Base-by-base conservation (phyloP, 148 eudicot species). In the Bassia scoparia region DNA sequence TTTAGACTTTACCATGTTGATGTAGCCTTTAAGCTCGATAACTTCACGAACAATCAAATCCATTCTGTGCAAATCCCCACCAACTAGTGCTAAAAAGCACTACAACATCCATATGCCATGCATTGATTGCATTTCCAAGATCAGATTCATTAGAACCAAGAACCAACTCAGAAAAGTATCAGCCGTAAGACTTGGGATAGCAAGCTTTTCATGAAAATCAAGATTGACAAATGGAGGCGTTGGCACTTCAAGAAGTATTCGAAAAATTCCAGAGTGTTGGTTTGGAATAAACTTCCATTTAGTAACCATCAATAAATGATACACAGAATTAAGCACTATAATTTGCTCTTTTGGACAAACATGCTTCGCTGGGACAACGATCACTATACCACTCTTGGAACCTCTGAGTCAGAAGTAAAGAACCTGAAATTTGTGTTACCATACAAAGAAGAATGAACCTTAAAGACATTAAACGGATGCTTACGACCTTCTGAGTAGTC, bases 61-160 rank as follows among this genome's bases (percentile, higher is more conserved):
- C 90, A 85, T 90, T 80, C 97, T 87, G 75, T 87, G 97, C 81
- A 79, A 90, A 89, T 58, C 95, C 98, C 81, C 98, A 93, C 95
- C 95, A 93, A 62, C 81, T 83, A 76, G 78, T 85, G 85, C 89
- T 87, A 76, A 93, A 89, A 77, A 93, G 89, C 72, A 93, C 98
- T 79, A 90, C 53, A 14, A 87, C 88, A 63, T 90, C 93, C 76
- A 81, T 87, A 74, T 86, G 82, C 82, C 81, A 84, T 41, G 84
- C 76, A 76, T 79, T 64, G 34, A 76, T 78, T 63, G 77, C 60
- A 80, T 77, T 76, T 72, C 72, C 66, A 56, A 61, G 68, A 85
- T 79, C 80, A 49, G 83, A 80, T 43, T 82, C 78, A 59, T 76
- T 84, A 73, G 80, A 74, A 68, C 89, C 91, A 77, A 84, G 70